Conservation (phyloP, 192 early-diverging fungal species). For the Paraglomus occultum region DNA sequence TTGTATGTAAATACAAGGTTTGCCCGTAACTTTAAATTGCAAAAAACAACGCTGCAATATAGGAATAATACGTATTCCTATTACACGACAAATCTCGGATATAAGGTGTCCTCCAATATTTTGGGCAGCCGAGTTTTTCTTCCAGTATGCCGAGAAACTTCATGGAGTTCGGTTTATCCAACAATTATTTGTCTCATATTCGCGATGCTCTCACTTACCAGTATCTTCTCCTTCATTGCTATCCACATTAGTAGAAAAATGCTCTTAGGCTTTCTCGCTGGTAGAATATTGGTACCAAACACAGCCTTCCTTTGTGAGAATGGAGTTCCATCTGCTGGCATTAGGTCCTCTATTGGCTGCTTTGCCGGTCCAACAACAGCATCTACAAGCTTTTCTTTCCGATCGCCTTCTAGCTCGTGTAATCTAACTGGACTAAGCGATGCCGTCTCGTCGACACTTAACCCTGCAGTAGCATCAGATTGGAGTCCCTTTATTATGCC, state of each 20-base stretch:
- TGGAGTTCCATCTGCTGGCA: background rate
- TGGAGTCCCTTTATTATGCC: conserved; percentile 49
- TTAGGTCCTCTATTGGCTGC: background rate
- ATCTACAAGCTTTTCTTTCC: too few species aligned
- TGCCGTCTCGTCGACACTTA: conserved; percentile 35
- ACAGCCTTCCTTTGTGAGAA: conserved; percentile 50
- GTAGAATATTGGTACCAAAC: conserved; percentile 70
- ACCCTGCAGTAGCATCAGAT: conserved; percentile 44
- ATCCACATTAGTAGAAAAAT: conserved; percentile 77
- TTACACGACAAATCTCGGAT: too few species aligned
- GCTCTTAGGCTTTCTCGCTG: conserved; percentile 61
- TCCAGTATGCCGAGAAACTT: too few species aligned
- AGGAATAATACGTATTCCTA: too few species aligned
- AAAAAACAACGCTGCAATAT: too few species aligned
- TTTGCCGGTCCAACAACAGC: conserved; percentile 1
- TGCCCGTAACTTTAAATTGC: too few species aligned
- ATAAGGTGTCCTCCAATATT: too few species aligned
- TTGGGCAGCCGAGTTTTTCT: too few species aligned
- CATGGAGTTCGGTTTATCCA: too few species aligned
- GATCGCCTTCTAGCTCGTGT: conserved; percentile 26
- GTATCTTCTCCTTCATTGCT: conserved; percentile 74
- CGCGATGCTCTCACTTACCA: conserved; percentile 41
- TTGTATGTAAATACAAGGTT: too few species aligned
- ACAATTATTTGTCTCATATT: too few species aligned
- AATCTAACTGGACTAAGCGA: conserved; percentile 36